Conservation (phyloP, 345 rosid species). For the Brassica incana region DNA sequence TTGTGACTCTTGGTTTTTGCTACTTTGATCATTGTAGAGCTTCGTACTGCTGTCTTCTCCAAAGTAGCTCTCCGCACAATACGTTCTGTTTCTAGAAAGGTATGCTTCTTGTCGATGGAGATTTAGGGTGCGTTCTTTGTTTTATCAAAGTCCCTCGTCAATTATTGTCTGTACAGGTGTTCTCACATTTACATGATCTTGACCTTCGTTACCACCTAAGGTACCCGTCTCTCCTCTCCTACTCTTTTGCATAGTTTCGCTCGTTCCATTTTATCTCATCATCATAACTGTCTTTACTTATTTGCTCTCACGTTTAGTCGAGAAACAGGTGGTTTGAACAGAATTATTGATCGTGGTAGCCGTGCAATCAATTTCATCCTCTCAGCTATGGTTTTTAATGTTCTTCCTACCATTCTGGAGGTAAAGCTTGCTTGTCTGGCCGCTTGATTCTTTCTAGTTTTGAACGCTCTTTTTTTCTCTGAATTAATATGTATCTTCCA, state of each 20-base stretch:
- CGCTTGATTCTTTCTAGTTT: neutral
- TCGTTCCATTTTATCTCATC: neutral
- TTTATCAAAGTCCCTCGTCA: neutral
- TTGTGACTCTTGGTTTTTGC: conserved; percentile 11
- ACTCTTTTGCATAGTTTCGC: neutral
- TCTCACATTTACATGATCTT: conserved; percentile 90
- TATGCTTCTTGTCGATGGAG: conserved; percentile 30
- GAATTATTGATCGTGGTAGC: conserved; percentile 98
- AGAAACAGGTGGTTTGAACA: conserved; percentile 92
- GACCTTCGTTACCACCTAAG: conserved; percentile 93
- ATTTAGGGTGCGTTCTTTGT: neutral
- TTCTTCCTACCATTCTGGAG: conserved; percentile 92
- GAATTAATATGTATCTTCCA: conserved; percentile 53
- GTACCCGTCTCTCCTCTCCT: conserved; percentile 40
- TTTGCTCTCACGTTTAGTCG: conserved; percentile 57
- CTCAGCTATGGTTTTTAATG: conserved; percentile 95
- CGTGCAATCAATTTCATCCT: conserved; percentile 98
- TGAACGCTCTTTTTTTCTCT: neutral
- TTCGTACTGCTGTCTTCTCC: conserved; percentile 94
- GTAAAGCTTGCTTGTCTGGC: conserved; percentile 43
- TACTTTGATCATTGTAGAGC: conserved; percentile 53
- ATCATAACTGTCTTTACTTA: conserved; percentile 30
- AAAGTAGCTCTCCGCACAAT: conserved; percentile 91
- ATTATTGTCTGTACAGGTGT: conserved; percentile 55
- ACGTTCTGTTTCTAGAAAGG: conserved; percentile 92